These are phyloP conservation scores for Schwanniomyces occidentalis DNA, from an alignment of 805 yeast genomes.

Conservation along the genomic window DNA sequence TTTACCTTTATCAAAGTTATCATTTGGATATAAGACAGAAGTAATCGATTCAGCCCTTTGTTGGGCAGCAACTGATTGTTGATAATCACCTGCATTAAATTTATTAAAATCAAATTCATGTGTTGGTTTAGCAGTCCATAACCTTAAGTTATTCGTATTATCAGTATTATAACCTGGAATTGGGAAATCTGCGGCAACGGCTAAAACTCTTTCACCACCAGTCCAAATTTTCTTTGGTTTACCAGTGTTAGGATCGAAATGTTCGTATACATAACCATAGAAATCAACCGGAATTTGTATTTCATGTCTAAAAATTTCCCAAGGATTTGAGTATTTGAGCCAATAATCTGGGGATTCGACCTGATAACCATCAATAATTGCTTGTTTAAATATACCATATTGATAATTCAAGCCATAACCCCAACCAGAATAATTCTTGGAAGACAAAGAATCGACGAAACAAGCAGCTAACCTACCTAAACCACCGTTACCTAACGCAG, in stretches of 20 bases:
- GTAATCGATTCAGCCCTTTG: conserved; percentile 91
- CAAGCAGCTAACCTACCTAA: conserved; percentile 94
- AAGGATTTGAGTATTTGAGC: conserved; percentile 85
- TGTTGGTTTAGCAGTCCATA: conserved; percentile 90
- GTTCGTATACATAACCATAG: conserved; percentile 74
- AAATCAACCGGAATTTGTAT: conserved; percentile 88
- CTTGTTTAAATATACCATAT: conserved; percentile 90
- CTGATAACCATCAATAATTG: conserved; percentile 87
- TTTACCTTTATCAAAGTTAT: conserved; percentile 87
- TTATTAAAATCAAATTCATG: conserved; percentile 88
- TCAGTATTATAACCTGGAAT: conserved; percentile 85
- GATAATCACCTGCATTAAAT: conserved; percentile 89
- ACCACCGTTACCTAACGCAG: conserved; percentile 95
- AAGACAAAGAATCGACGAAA: conserved; percentile 83
- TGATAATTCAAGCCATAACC: conserved; percentile 93
- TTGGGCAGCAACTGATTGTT: conserved; percentile 77
- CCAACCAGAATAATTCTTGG: conserved; percentile 91
- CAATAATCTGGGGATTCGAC: conserved; percentile 95
- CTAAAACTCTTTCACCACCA: conserved; percentile 87
- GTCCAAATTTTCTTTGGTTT: conserved; percentile 67
- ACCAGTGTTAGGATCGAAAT: conserved; percentile 54
- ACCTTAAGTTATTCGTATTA: conserved; percentile 83
- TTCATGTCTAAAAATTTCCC: conserved; percentile 89
- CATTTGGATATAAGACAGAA: conserved; percentile 91
- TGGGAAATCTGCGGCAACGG: conserved; percentile 89